Conservation (phyloP, 352 stramenopile species). For the Phytophthora aleatoria region DNA sequence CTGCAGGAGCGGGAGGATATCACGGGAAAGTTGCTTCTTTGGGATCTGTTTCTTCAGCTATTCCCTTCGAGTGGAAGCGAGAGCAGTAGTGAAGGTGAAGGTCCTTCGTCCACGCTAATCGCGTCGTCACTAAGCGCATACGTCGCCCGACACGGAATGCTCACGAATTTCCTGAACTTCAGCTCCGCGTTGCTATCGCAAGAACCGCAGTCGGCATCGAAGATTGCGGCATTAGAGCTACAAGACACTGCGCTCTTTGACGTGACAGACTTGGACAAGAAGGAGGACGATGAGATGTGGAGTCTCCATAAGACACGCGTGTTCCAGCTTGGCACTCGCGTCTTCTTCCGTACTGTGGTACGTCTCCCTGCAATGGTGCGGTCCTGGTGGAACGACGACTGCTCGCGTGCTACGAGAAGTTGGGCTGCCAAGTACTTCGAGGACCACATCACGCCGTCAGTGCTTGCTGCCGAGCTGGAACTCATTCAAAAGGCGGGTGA, state of each 20-base stretch:
- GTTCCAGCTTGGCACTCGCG: constrained; percentile 57
- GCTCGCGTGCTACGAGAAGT: constrained; percentile 72
- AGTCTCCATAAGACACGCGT: constrained; percentile 48
- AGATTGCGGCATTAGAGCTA: constrained; percentile 36
- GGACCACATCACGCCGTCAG: constrained; percentile 84
- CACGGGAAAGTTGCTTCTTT: constrained; percentile 63
- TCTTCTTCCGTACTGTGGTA: constrained; percentile 86
- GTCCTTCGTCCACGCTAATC: constrained; percentile 44
- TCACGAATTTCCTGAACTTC: constrained; percentile 70
- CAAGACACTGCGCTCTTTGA: constrained; percentile 57
- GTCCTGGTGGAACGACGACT: constrained; percentile 92
- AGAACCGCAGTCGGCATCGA: constrained; percentile 43
- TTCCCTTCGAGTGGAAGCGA: constrained; percentile 52
- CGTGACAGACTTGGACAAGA: constrained; percentile 43
- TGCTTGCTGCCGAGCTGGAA: constrained; percentile 76
- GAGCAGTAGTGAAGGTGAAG: constrained; percentile 14
- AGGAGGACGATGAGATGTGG: constrained; percentile 31
- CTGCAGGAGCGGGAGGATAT: constrained; percentile 59
- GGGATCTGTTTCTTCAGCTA: constrained; percentile 84
- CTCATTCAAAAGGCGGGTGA: constrained; percentile 72
- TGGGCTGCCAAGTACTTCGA: constrained; percentile 91
- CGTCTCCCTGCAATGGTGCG: constrained; percentile 87
- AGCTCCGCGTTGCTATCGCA: constrained; percentile 68
- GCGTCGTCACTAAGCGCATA: constrained; percentile 80
- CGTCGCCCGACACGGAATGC: constrained; percentile 55